Conservation (phyloP, 805 yeast species). For the Zygoascus ofunaensis region DNA sequence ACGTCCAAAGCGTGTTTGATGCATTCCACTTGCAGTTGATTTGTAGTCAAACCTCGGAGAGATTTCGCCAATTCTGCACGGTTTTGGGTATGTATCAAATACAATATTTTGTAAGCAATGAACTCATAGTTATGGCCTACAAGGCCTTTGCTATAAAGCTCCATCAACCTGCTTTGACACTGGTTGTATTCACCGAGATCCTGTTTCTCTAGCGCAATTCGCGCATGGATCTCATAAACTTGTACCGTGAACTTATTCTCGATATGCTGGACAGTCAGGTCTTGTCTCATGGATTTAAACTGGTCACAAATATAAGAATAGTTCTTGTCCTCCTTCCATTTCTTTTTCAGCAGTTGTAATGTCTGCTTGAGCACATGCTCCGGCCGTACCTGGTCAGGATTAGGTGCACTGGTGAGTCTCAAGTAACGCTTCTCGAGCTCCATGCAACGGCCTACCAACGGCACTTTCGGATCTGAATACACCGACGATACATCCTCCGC, state of each 20-base stretch:
- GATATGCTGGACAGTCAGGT: constrained; percentile 83
- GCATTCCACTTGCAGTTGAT: constrained; percentile 22
- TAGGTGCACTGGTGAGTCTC: constrained; percentile 84
- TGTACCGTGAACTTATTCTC: constrained; percentile 63
- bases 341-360: constrained; percentile 42
- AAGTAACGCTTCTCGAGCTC: constrained; percentile 68
- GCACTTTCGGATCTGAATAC: constrained; percentile 14
- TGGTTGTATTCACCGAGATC: constrained; percentile 95
- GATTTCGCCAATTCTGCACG: constrained; percentile 44
- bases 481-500: constrained; percentile 7
- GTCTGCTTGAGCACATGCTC: constrained; percentile 49
- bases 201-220: constrained; percentile 70
- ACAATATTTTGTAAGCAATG: constrained; percentile 61
- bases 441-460: constrained; percentile 54
- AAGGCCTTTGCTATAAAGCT: constrained; percentile 43
- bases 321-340: constrained; percentile 42
- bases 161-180: constrained; percentile 73
- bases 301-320: constrained; percentile 83
- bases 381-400: constrained; percentile 78
- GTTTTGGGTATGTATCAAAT: constrained; percentile 66
- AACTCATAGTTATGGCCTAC: constrained; percentile 48
- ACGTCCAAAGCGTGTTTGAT: constrained; percentile 32
- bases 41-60: constrained; percentile 18
- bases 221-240: constrained; percentile 81
- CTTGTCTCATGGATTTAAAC: constrained; percentile 87